A percentile compares a stretch with the other conserved stretches of the same genome.
phyloP scores from a whole-genome alignment of 208 protist genomes.

The Leishmania tropica region DNA sequence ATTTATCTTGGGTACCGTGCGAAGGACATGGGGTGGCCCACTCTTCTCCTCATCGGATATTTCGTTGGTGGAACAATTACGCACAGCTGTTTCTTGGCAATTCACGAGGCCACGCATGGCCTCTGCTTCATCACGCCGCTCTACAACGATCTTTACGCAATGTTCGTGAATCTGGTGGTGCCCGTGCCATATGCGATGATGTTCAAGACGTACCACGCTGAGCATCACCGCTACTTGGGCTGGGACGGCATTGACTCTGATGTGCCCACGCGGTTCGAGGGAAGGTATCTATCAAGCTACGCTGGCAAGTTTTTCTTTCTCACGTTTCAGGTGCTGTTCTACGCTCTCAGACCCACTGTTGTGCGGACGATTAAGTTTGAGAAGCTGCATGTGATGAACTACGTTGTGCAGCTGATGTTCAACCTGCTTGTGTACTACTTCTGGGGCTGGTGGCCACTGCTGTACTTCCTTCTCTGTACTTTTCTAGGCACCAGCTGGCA shows the following conservation, averaged over 20 bases:
- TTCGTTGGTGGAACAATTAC: conserved; percentile 86
- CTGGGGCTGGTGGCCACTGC: conserved; percentile 61
- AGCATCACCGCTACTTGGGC: conserved; percentile 94
- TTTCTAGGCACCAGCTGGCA: conserved; percentile 90
- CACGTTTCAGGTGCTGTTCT: conserved; percentile 90
- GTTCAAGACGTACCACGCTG: conserved; percentile 93
- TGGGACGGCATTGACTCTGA: conserved; percentile 89
- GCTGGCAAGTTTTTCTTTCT: conserved; percentile 84
- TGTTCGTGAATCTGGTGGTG: conserved; percentile 91
- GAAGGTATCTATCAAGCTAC: conserved; percentile 61
- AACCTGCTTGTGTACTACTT: conserved; percentile 47
- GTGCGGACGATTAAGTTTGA: conserved; percentile 65
- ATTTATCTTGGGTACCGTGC: conserved; percentile 62
- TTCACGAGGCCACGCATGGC: conserved; percentile 94
- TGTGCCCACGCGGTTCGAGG: conserved; percentile 83
- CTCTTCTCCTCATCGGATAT: conserved; percentile 67
- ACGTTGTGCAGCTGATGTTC: conserved; percentile 45
- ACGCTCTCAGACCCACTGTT: conserved; percentile 85
- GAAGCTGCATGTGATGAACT: conserved; percentile 61
- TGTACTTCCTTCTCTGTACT: conserved; percentile 81
- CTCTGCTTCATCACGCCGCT: conserved; percentile 73
- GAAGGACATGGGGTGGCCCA: conserved; percentile 69
- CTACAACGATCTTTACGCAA: conserved; percentile 82
- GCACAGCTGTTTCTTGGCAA: conserved; percentile 84
- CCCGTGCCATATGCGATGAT: conserved; percentile 89